Conservation (phyloP, 495 filamentous ascomycete genomes). For the Lentithecium fluviatile region DNA sequence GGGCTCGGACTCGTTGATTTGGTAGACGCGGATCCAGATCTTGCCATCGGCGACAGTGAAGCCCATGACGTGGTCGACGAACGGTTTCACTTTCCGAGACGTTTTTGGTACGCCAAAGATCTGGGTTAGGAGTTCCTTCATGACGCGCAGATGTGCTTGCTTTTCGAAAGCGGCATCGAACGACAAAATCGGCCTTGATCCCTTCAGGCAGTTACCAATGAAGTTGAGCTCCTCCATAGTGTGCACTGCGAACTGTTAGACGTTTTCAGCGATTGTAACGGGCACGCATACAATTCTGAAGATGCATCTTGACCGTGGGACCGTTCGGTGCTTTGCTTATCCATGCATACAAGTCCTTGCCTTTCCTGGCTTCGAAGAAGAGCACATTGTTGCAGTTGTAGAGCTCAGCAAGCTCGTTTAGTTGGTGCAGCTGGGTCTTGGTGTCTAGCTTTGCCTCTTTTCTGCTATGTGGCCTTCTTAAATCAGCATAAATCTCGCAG, state of each 20-base stretch:
- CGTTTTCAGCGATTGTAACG: conserved; percentile 1
- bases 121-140: conserved; percentile 85
- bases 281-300: conserved; percentile 55
- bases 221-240: conserved; percentile 97
- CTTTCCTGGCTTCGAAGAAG: conserved; percentile 95
- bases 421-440: conserved; percentile 86
- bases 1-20: conserved; percentile 79
- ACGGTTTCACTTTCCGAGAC: conserved; percentile 87
- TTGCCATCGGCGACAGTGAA: conserved; percentile 93
- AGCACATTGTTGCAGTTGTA: conserved; percentile 99
- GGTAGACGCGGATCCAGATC: conserved; percentile 95
- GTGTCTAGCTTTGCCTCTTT: conserved; percentile 97
- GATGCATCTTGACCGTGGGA: conserved; percentile 82
- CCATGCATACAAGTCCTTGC: conserved; percentile 92
- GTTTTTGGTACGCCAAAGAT: conserved; percentile 92
- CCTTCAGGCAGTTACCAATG: conserved; percentile 93
- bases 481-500: neutral
- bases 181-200: conserved; percentile 87
- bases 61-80: conserved; percentile 89
- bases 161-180: conserved; percentile 86
- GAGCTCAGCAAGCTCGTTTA: conserved; percentile 95
- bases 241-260: conserved; percentile 57
- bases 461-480: conserved; percentile 66
- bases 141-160: conserved; percentile 65
- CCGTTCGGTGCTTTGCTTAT: conserved; percentile 92